Base-by-base conservation (phyloP, 73 alveolate species). In the Uronychia binucleata region DNA sequence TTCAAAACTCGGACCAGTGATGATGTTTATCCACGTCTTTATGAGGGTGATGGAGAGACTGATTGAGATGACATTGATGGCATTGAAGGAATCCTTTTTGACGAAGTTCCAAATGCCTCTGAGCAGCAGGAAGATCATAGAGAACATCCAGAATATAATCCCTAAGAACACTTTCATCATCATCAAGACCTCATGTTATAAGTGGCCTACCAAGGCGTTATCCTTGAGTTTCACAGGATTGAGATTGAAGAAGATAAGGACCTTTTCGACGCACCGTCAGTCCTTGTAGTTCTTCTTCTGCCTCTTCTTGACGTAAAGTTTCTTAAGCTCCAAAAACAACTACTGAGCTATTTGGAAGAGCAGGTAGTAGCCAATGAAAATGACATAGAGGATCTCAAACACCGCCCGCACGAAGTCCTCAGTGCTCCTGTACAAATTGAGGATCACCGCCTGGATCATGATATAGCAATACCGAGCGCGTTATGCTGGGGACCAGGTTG, bases 311-410 rank as follows among this genome's bases (percentile, higher is more conserved):
- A n/a, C 5, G 67, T 46, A 46, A 19, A 46, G 5, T 19, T 46
- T 46, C 19, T 46, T 77, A 25, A 34, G 28, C 91, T 82, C 58
- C 59, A 77, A 80, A 11, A 0, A 11, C 11, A 35, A 77, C 74
- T 27, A 86, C 26, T 86, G 83, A 46, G 76, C 75, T 28, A 85
- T 77, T 31, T 86, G 83, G 0, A 19, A 28, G 30, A 26, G 30
- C 1, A 79, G 57, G 59, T 86, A 86, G 31, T 77, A 86, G 32
- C 78, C 29, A 0, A 79, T 57, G 46, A 86, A 77, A 14, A 86
- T 0, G 30, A 31, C 87, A 59, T 86, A 86, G 28, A 86, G 46
- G 19, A 86, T 26, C 59, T 86, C 92, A 34, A 77, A 59, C 28
- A 79, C 30, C 1, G 85, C 84, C 46, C 92, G 46, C 26, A 58